These are phyloP conservation scores for Cladosporium oxysporum DNA, from an alignment of 2,329 filamentous ascomycete species.

Conservation along the genomic window DNA sequence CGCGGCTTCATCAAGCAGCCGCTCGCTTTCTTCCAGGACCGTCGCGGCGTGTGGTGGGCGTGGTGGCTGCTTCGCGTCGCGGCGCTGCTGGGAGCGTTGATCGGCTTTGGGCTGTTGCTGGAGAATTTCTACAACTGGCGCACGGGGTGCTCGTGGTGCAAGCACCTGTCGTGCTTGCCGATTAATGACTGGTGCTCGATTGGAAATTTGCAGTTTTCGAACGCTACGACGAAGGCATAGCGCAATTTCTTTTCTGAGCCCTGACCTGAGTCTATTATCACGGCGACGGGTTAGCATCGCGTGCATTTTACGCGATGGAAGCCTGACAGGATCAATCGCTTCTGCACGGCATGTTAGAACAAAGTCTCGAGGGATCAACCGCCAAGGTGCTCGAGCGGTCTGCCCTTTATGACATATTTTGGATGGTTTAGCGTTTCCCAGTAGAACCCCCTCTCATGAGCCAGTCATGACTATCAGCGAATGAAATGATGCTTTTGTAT, in stretches of 20 bases:
- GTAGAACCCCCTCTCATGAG: neutral
- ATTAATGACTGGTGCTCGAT: slow-evolving; percentile 69
- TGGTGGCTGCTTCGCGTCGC: slow-evolving; percentile 90
- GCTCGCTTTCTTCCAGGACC: slow-evolving; percentile 81
- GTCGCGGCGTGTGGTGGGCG: slow-evolving; percentile 93
- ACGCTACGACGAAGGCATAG: neutral
- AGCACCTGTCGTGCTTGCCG: slow-evolving; percentile 86
- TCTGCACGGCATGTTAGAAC: neutral
- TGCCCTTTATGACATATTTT: neutral
- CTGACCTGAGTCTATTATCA: too few relatives aligned
- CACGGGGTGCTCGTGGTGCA: slow-evolving; percentile 85
- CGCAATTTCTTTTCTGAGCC: too few relatives aligned
- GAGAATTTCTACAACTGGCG: slow-evolving; percentile 87
- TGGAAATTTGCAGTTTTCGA: slow-evolving; percentile 41
- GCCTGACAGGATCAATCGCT: neutral
- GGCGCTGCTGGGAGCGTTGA: slow-evolving; percentile 74
- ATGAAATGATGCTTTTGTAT: neutral
- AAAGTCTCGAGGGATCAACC: neutral
- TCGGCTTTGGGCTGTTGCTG: slow-evolving; percentile 82
- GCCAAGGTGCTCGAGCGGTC: neutral
- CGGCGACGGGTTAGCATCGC: too few relatives aligned
- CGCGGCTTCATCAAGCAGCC: slow-evolving; percentile 52
- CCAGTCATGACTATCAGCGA: neutral
- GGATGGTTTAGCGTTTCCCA: neutral
- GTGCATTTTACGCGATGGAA: neutral